Percentiles rank a stretch among this genome's conserved stretches.
Conservation (phyloP, 305 asterid genomes). For the Withania somnifera region DNA sequence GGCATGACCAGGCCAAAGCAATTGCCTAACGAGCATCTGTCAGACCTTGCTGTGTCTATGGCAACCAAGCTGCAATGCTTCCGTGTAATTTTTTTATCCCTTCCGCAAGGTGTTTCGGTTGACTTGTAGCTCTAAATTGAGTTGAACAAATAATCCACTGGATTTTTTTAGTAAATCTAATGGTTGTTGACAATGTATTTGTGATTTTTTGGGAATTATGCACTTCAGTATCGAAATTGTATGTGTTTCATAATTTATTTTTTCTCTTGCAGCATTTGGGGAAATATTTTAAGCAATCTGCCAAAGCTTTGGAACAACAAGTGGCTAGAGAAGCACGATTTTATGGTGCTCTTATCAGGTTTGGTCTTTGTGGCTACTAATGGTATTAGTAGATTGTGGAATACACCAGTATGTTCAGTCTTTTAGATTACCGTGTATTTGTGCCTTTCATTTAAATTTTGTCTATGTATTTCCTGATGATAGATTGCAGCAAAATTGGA, state of each 20-base stretch:
- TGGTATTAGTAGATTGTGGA: background rate
- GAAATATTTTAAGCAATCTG: conserved; percentile 86
- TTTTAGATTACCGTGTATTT: background rate
- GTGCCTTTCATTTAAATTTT: background rate
- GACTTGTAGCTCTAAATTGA: background rate
- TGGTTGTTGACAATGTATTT: background rate
- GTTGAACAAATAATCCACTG: background rate
- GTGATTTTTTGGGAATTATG: background rate
- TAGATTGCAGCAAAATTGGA: conserved; percentile 98
- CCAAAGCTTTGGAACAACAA: conserved; percentile 77
- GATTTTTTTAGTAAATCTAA: background rate
- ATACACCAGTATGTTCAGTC: background rate
- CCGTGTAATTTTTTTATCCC: conserved; percentile 39
- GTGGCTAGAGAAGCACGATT: conserved; percentile 88
- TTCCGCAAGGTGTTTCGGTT: background rate
- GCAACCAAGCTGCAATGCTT: conserved; percentile 89
- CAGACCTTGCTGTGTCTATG: conserved; percentile 90
- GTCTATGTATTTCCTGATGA: conserved; percentile 11
- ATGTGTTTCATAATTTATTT: background rate
- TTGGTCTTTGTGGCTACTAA: conserved; percentile 3
- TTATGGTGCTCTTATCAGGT: conserved; percentile 97
- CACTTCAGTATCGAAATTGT: background rate
- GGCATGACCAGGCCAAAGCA: conserved; percentile 92
- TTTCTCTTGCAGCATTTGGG: conserved; percentile 65
- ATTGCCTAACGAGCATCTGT: conserved; percentile 67